Evolutionary conservation across 2,329 filamentous ascomycete species (phyloP).

Genomic region (Aspergillus hortae): DNA sequence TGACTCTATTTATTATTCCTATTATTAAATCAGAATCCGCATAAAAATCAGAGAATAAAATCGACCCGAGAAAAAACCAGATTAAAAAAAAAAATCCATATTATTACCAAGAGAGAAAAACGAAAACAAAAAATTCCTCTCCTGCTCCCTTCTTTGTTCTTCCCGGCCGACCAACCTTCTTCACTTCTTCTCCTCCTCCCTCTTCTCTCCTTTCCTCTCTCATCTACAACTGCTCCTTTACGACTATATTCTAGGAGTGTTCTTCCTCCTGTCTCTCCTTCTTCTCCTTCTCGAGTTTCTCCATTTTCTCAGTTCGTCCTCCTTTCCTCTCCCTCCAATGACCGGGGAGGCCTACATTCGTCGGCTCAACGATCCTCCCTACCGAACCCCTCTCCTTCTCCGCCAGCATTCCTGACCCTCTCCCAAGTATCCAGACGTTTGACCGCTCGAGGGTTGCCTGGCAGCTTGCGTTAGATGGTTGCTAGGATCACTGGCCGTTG

Average conservation of each 20-base stretch:
- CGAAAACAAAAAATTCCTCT: slow-evolving; percentile 27
- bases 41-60: not conserved
- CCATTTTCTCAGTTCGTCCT: not conserved
- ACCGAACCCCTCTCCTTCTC: slow-evolving; percentile 16
- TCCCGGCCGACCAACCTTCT: slow-evolving; percentile 1
- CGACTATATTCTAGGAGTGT: not conserved
- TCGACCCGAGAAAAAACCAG: slow-evolving; percentile 6
- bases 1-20: not conserved
- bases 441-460: slow-evolving; percentile 30
- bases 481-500: slow-evolving; percentile 30
- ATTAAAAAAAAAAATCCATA: slow-evolving; percentile 16
- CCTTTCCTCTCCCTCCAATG: slow-evolving; percentile 8
- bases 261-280: not conserved
- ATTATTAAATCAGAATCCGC: slow-evolving; percentile 15
- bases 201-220: slow-evolving; percentile 7
- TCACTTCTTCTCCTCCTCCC: slow-evolving; percentile 4
- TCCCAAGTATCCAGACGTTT: slow-evolving; percentile 19
- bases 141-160: slow-evolving; percentile 3
- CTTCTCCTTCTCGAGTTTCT: not conserved
- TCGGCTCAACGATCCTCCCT: slow-evolving; percentile 18
- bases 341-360: slow-evolving; percentile 20
- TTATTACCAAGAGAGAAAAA: slow-evolving; percentile 35
- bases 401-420: slow-evolving; percentile 28
- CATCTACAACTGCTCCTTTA: slow-evolving; percentile 3
- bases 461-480: slow-evolving; percentile 37